Evolutionary conservation across 768 basidiomycete genomes (phyloP).

Genomic region (Gyrodon lividus): DNA sequence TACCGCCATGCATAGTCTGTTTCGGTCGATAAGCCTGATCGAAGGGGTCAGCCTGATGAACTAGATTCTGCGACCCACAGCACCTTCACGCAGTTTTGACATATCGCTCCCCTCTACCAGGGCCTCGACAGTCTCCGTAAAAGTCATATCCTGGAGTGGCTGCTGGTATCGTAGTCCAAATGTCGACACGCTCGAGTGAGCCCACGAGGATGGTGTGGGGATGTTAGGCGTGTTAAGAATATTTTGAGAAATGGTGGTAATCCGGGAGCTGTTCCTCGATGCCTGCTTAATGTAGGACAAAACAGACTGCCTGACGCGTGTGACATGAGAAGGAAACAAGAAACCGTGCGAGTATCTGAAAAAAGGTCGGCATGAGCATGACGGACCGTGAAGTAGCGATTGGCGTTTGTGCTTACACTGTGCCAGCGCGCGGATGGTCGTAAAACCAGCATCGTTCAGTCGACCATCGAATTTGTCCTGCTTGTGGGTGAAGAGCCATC

Average conservation of each 20-base stretch:
- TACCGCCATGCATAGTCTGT: slow-evolving; percentile 66
- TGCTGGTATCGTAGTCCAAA: slow-evolving; percentile 77
- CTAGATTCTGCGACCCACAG: slow-evolving; percentile 2
- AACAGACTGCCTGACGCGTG: slow-evolving; percentile 61
- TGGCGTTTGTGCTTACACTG: slow-evolving; percentile 61
- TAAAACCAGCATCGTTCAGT: slow-evolving; percentile 97
- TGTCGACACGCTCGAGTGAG: slow-evolving; percentile 82
- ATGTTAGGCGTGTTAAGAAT: slow-evolving; percentile 22
- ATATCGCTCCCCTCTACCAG: slow-evolving; percentile 90
- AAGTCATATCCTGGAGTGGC: slow-evolving; percentile 63
- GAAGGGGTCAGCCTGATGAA: slow-evolving; percentile 1
- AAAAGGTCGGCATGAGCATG: slow-evolving; percentile 3
- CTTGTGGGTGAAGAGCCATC: slow-evolving; percentile 84
- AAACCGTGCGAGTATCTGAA: slow-evolving; percentile 92
- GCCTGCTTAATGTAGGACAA: slow-evolving; percentile 49
- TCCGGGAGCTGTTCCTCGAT: slow-evolving; percentile 35
- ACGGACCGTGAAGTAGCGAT: slow-evolving; percentile 1
- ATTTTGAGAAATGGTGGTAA: slow-evolving; percentile 26
- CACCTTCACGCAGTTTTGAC: slow-evolving; percentile 68
- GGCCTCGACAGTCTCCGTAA: slow-evolving; percentile 79
- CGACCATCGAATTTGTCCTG: slow-evolving; percentile 79
- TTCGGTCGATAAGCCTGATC: slow-evolving; percentile 56
- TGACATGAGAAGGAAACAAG: slow-evolving; percentile 86
- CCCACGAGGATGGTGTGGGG: slow-evolving; percentile 58
- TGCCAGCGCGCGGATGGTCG: slow-evolving; percentile 92